Evolutionary conservation across 2,329 filamentous ascomycete genomes (phyloP).

Genomic region (Aspergillus latus): DNA sequence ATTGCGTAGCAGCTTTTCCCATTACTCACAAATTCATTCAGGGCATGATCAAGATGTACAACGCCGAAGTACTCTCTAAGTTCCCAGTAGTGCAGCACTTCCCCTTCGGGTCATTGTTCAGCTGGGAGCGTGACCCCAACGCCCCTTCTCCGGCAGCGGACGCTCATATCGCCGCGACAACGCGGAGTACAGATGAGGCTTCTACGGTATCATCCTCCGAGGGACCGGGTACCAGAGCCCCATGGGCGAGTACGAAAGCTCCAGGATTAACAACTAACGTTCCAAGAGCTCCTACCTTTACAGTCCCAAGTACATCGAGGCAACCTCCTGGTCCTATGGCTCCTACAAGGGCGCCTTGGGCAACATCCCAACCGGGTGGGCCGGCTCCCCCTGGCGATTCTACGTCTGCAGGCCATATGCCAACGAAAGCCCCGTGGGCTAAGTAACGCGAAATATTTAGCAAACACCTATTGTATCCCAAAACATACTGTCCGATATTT

Average conservation of each 20-base stretch:
- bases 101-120: conserved; percentile 75
- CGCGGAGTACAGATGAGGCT: conserved; percentile 25
- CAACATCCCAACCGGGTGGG: conserved; percentile 20
- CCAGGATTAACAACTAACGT: conserved; percentile 14
- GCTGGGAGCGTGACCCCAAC: conserved; percentile 68
- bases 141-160: conserved; percentile 53
- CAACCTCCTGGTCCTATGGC: conserved; percentile 31
- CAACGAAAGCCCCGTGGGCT: conserved; percentile 43
- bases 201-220: conserved; percentile 12
- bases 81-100: conserved; percentile 99
- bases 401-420: conserved; percentile 17
- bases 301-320: conserved; percentile 31
- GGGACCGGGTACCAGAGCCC: conserved; percentile 34
- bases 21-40: conserved; percentile 30
- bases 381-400: conserved; percentile 19
- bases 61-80: conserved; percentile 92
- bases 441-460: conserved; percentile 20
- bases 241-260: conserved; percentile 34
- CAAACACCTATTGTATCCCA: not conserved
- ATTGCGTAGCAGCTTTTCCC: not conserved
- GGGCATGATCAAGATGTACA: conserved; percentile 99
- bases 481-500: not conserved
- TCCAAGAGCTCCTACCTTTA: conserved; percentile 11
- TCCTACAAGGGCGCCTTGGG: conserved; percentile 37
- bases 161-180: conserved; percentile 52